A percentile compares a stretch with the other conserved stretches of the same genome.
phyloP scores from a whole-genome alignment of 768 basidiomycete species.

The Mycena rosella region DNA sequence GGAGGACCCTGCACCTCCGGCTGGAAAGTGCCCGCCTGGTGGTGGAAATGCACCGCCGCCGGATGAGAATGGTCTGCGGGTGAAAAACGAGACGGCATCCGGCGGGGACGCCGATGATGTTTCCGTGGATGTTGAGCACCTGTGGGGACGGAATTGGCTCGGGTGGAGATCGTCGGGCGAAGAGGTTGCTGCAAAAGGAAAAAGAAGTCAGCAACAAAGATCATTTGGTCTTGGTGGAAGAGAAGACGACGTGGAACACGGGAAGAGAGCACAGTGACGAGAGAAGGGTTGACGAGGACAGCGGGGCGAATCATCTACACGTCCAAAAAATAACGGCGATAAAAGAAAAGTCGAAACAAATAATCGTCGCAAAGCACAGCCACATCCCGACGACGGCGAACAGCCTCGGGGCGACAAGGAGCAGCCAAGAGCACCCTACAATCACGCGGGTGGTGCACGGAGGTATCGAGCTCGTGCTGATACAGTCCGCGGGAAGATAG shows the following conservation, averaged over 20 bases:
- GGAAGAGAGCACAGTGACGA: no score
- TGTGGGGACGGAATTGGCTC: no score
- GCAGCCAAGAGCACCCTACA: constrained; percentile 1
- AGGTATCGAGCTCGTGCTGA: no score
- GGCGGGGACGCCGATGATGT: no score
- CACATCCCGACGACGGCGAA: constrained; percentile 6
- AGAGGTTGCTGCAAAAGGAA: no score
- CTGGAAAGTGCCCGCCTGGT: background rate
- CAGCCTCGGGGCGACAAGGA: background rate
- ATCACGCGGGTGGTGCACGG: background rate
- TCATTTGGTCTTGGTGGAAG: background rate
- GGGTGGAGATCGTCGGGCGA: no score
- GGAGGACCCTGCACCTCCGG: background rate
- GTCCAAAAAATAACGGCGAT: background rate
- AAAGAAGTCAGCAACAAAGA: no score
- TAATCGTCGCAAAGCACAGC: constrained; percentile 1
- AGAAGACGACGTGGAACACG: no score
- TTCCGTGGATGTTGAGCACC: constrained; percentile 4
- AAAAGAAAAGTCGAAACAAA: constrained; percentile 10
- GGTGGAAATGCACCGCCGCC: background rate
- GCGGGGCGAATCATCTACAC: no score
- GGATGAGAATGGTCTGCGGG: constrained; percentile 1
- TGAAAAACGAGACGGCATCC: background rate
- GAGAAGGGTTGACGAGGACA: no score
- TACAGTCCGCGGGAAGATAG: no score